Conservation (phyloP, 2,329 filamentous ascomycete species). For the Ophiocordyceps camponoti-floridani region DNA sequence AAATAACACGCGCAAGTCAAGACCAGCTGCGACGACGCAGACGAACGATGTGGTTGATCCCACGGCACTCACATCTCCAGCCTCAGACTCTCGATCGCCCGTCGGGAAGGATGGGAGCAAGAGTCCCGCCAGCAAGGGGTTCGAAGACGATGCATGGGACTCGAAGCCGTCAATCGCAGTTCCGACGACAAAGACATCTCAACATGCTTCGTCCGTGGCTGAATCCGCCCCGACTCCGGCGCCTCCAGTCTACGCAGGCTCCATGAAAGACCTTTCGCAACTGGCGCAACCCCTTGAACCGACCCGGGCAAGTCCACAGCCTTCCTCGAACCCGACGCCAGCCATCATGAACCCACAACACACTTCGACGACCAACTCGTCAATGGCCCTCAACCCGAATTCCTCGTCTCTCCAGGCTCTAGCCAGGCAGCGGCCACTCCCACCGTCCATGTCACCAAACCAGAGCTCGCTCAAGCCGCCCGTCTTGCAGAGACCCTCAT, state of each 20-base stretch:
- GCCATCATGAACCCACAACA: not conserved
- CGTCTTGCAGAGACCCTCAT: slow-evolving; percentile 61
- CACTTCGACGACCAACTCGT: not conserved
- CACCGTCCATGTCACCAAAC: slow-evolving; percentile 43
- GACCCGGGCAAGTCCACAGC: slow-evolving; percentile 18
- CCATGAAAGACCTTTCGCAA: slow-evolving; percentile 41
- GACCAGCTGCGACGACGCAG: slow-evolving; percentile 72
- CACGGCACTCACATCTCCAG: not conserved
- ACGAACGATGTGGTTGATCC: slow-evolving; percentile 47
- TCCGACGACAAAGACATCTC: slow-evolving; percentile 5
- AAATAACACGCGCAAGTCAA: slow-evolving; percentile 87
- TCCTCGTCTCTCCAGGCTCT: slow-evolving; percentile 8
- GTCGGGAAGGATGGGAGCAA: slow-evolving; percentile 1
- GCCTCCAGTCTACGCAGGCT: slow-evolving; percentile 24
- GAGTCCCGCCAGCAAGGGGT: slow-evolving; percentile 33
- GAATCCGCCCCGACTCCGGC: slow-evolving; percentile 1
- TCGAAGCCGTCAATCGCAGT: slow-evolving; percentile 48
- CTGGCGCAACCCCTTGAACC: slow-evolving; percentile 34
- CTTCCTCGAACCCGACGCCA: not conserved
- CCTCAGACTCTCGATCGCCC: not conserved
- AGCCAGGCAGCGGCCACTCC: slow-evolving; percentile 49
- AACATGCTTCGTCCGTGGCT: slow-evolving; percentile 8
- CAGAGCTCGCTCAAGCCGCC: slow-evolving; percentile 54
- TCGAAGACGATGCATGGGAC: slow-evolving; percentile 96
- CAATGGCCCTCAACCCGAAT: slow-evolving; percentile 14